Evolutionary conservation across 352 stramenopile genomes (phyloP), one percentile per base, ranked within the genome.

Genomic region (Globisporangium takayamanum): DNA sequence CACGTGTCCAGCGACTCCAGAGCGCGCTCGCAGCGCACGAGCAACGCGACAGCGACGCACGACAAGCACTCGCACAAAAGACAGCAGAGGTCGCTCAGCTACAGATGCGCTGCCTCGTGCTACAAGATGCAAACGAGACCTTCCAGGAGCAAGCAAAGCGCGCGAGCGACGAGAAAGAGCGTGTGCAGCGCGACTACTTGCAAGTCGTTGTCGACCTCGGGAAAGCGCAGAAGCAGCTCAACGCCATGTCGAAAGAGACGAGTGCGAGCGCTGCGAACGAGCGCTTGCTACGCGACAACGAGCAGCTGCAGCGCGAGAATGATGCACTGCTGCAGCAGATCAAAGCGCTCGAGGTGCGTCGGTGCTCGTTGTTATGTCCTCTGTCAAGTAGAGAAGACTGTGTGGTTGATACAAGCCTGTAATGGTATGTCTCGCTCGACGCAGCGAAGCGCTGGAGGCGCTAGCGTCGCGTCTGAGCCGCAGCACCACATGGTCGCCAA

Each of bases 131-230:
- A 26, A 76, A 77, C 46, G 74, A 81, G 22, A 53, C 50, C 0
- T 66, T 54, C 2, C 62, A 78, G 50, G 70, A 76, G 12, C 65
- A 77, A 28, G 49, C 69, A 3, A 62, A 64, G 39, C 69, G 74
- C 39, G 72, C 65, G 0, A 57, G 39, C 0, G 61, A 68, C 7
- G 70, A 82, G 50, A 71, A 71, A 47, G 74, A 84, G 7, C 70
- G 73, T 28, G 64, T 78, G 10, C 70, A 74, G 20, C 76, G 78
- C 42, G 74, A 81, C 47, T 81, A 80, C 49, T 28, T 70, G 47
- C 74, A 84, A 52, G 69, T 80, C 22, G 70, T 78, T 20, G 81
- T 64, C 49, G 74, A 84, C 33, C 41, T 84, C 11, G 59, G 72
- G 10, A 80, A 80, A 59, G 46, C 69, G 0, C 69, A 80, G 33